These are phyloP conservation scores for Eleusine indica DNA, from an alignment of 176 grass and related monocot species.

Conservation along the genomic window DNA sequence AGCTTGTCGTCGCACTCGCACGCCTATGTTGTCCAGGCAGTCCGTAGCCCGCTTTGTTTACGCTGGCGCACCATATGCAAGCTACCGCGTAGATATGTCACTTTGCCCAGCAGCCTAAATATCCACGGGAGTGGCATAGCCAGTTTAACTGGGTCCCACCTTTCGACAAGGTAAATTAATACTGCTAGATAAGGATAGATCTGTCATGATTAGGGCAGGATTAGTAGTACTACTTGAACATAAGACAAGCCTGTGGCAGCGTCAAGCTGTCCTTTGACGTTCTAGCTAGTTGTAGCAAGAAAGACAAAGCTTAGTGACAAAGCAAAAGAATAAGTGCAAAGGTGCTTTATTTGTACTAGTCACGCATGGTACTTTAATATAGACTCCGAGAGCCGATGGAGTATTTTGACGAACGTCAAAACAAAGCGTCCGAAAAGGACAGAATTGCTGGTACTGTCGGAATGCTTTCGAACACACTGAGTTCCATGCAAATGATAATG, in stretches of 20 bases:
- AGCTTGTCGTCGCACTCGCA: background rate
- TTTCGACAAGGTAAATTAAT: background rate
- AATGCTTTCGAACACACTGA: slow-evolving; percentile 2
- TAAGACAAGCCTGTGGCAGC: slow-evolving; percentile 28
- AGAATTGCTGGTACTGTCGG: background rate
- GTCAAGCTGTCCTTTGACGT: slow-evolving; percentile 27
- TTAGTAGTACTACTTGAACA: background rate
- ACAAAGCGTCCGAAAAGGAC: background rate
- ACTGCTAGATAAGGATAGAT: background rate
- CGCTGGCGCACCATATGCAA: slow-evolving; percentile 1
- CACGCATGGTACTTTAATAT: background rate
- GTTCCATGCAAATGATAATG: slow-evolving; percentile 21
- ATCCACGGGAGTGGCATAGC: background rate
- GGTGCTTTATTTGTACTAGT: slow-evolving; percentile 21
- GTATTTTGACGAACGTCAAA: background rate
- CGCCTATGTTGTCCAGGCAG: slow-evolving; percentile 13
- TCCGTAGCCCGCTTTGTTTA: slow-evolving; percentile 21
- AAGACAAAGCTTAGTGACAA: slow-evolving; percentile 21
- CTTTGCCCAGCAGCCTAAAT: slow-evolving; percentile 20
- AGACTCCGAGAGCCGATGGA: background rate
- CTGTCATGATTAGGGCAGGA: slow-evolving; percentile 10
- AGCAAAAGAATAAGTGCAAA: slow-evolving; percentile 19
- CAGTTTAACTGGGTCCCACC: background rate
- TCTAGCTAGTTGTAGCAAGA: background rate
- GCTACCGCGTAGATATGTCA: slow-evolving; percentile 36